phyloP scores from a whole-genome alignment of 495 filamentous ascomycete genomes.

The Barbatosphaeria neglecta region DNA sequence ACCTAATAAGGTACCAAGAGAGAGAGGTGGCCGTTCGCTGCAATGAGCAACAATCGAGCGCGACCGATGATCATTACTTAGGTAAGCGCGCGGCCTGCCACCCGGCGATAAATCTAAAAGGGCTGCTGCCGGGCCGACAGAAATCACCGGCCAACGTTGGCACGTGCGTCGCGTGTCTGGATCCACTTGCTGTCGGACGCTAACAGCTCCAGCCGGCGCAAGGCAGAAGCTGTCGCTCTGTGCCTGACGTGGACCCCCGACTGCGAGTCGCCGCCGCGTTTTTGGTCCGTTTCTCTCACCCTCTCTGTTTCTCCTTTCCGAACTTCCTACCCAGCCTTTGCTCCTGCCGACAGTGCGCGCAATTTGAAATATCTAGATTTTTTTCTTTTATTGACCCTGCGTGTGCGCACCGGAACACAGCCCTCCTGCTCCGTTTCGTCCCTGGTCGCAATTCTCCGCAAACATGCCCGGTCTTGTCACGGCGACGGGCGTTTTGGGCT shows the following conservation, averaged over 20 bases:
- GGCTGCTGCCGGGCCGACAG: neutral
- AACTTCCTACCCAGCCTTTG: neutral
- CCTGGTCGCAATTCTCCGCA: neutral
- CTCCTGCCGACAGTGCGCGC: neutral
- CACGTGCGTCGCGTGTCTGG: too few species aligned
- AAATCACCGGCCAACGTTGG: too few species aligned
- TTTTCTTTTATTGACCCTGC: neutral
- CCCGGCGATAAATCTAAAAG: neutral
- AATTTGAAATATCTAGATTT: neutral
- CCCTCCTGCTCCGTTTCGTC: neutral
- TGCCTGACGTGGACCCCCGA: neutral
- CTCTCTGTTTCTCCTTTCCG: neutral
- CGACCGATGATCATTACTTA: too few species aligned
- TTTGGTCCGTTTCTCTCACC: neutral
- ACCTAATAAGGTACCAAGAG: too few species aligned
- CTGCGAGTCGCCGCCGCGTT: neutral
- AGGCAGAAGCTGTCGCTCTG: conserved; percentile 23
- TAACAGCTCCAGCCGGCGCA: neutral
- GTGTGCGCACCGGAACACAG: neutral
- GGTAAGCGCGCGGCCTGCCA: neutral
- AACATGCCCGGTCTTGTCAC: conserved; percentile 88
- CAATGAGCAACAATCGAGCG: too few species aligned
- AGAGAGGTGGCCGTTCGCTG: too few species aligned
- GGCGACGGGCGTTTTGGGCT: conserved; percentile 87
- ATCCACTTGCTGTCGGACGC: neutral